A percentile compares a stretch with the other conserved stretches of the same genome.
Conservation (phyloP, 495 filamentous ascomycete species). For the Bryoglossum gracile region DNA sequence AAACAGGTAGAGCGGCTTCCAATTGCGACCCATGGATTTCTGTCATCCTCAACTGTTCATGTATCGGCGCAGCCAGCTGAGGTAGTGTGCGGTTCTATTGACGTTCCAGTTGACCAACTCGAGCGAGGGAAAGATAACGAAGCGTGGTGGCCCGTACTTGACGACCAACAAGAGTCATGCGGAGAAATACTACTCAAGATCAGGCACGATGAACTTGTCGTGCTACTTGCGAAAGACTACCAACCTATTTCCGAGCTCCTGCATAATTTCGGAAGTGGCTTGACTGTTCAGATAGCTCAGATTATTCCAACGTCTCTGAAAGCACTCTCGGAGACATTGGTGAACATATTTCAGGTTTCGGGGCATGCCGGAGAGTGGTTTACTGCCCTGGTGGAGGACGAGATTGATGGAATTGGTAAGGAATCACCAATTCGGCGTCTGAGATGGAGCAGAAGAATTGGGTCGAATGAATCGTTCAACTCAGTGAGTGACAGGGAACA, state of each 20-base stretch:
- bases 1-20: slow-evolving; percentile 55
- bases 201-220: slow-evolving; percentile 77
- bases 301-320: slow-evolving; percentile 70
- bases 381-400: slow-evolving; percentile 86
- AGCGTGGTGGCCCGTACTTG: slow-evolving; percentile 80
- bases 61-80: slow-evolving; percentile 27
- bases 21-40: slow-evolving; percentile 20
- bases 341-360: slow-evolving; percentile 96
- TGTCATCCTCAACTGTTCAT: slow-evolving; percentile 22
- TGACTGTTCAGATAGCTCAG: slow-evolving; percentile 79
- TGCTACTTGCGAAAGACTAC: slow-evolving; percentile 82
- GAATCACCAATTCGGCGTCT: slow-evolving; percentile 62
- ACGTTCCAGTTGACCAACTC: slow-evolving; percentile 78
- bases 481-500: slow-evolving; percentile 44
- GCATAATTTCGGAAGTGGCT: slow-evolving; percentile 71
- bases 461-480: slow-evolving; percentile 71
- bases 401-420: slow-evolving; percentile 88
- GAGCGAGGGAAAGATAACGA: slow-evolving; percentile 74
- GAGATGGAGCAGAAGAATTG: slow-evolving; percentile 68
- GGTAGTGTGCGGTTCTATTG: slow-evolving; percentile 60
- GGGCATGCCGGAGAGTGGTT: slow-evolving; percentile 85
- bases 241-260: slow-evolving; percentile 75
- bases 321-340: slow-evolving; percentile 73
- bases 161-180: slow-evolving; percentile 61
- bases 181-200: slow-evolving; percentile 85